A percentile compares a stretch with the other conserved stretches of the same genome.
Conservation (phyloP, 495 filamentous ascomycete genomes). For the Penicillium salamii region DNA sequence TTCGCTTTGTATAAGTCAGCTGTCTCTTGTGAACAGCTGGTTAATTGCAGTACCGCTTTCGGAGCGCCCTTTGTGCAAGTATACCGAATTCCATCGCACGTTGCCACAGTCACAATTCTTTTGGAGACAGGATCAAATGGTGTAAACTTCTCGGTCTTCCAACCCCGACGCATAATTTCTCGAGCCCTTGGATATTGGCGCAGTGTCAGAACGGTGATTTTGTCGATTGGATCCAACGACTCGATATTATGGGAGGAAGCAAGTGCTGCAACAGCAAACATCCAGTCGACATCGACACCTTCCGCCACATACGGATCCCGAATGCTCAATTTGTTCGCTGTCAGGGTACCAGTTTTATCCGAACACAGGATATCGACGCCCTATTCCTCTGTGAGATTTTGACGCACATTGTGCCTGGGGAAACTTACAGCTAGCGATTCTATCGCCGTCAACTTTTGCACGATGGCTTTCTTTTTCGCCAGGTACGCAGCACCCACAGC, state of each 20-base stretch:
- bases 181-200: constrained; percentile 64
- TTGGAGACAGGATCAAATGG: constrained; percentile 76
- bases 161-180: constrained; percentile 61
- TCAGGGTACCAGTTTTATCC: constrained; percentile 79
- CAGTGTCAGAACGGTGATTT: constrained; percentile 66
- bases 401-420: not conserved
- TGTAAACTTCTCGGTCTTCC: constrained; percentile 67
- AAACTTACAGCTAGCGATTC: constrained; percentile 74
- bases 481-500: constrained; percentile 93
- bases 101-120: constrained; percentile 63
- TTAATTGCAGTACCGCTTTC: constrained; percentile 65
- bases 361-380: constrained; percentile 97
- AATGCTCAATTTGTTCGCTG: constrained; percentile 69
- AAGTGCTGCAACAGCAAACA: constrained; percentile 69
- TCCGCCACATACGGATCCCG: constrained; percentile 69
- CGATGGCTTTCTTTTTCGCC: constrained; percentile 92
- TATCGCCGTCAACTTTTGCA: constrained; percentile 93
- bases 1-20: constrained; percentile 60
- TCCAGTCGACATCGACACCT: constrained; percentile 70
- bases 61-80: constrained; percentile 71
- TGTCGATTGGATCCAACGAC: constrained; percentile 71
- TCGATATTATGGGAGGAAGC: constrained; percentile 74
- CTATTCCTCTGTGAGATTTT: constrained; percentile 23
- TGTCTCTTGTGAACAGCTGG: constrained; percentile 58
- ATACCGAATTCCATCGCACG: constrained; percentile 59